phyloP scores from a whole-genome alignment of 345 rosid species.

The Barbarea vulgaris region DNA sequence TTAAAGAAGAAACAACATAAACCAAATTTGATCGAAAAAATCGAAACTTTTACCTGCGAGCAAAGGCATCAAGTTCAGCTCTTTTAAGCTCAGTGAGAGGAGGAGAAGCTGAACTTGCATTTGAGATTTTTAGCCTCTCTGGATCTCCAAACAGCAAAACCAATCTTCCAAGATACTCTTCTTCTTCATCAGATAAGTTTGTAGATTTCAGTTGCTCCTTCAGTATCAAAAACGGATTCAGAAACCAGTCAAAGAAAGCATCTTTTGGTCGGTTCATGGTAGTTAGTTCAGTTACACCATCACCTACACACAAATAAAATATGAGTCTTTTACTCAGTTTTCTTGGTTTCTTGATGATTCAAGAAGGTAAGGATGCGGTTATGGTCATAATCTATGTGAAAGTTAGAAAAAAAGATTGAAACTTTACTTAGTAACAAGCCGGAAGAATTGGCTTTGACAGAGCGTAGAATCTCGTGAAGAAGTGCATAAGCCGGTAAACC shows the following conservation, averaged over 20 bases:
- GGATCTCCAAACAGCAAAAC: slow-evolving; percentile 70
- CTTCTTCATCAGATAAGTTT: slow-evolving; percentile 72
- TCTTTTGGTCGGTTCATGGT: slow-evolving; percentile 81
- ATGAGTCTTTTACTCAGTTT: background rate
- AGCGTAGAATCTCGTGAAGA: slow-evolving; percentile 60
- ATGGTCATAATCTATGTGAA: background rate
- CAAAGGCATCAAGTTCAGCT: slow-evolving; percentile 91
- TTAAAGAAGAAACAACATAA: too few relatives aligned
- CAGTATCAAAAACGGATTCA: slow-evolving; percentile 77
- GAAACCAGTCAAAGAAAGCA: slow-evolving; percentile 87
- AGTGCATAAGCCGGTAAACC: slow-evolving; percentile 90
- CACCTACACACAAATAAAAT: slow-evolving; percentile 50
- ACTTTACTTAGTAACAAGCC: slow-evolving; percentile 76
- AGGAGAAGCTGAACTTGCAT: slow-evolving; percentile 49
- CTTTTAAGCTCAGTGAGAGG: slow-evolving; percentile 75
- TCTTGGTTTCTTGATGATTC: slow-evolving; percentile 6
- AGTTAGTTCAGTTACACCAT: slow-evolving; percentile 62
- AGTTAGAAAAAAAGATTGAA: background rate
- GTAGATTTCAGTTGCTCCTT: slow-evolving; percentile 91
- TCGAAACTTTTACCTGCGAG: slow-evolving; percentile 66
- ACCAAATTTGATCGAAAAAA: background rate
- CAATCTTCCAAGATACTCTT: slow-evolving; percentile 74
- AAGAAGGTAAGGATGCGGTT: background rate
- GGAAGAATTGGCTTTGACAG: slow-evolving; percentile 57
- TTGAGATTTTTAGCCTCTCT: slow-evolving; percentile 54